Evolutionary conservation across 208 protist species (phyloP).

Genomic region (Acanthamoeba culbertsoni): DNA sequence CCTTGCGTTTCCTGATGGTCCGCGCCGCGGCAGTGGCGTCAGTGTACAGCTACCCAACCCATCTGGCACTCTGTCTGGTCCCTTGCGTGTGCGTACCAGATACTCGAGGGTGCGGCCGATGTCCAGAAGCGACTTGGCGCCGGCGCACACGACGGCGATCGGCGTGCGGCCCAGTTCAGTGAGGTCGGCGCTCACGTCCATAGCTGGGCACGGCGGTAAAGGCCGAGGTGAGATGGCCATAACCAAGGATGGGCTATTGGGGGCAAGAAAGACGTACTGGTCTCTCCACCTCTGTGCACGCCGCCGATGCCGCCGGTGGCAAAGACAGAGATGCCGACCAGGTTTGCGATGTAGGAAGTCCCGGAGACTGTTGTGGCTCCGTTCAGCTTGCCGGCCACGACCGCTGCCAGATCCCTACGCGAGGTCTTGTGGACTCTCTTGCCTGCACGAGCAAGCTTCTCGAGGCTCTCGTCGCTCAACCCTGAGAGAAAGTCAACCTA

Average conservation of each 20-base stretch:
- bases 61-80: not conserved
- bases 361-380: conserved; percentile 89
- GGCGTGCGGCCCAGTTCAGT: conserved; percentile 84
- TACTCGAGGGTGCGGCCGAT: conserved; percentile 88
- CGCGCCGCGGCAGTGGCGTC: too few species aligned
- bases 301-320: conserved; percentile 92
- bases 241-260: not conserved
- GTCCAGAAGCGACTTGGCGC: conserved; percentile 91
- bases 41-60: too few species aligned
- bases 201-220: not conserved
- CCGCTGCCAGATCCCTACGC: conserved; percentile 83
- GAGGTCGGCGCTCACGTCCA: conserved; percentile 90
- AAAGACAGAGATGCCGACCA: conserved; percentile 85
- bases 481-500: conserved; percentile 38
- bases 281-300: conserved; percentile 85
- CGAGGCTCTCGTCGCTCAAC: not conserved
- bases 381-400: conserved; percentile 68
- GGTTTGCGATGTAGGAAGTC: conserved; percentile 84
- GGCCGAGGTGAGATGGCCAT: not conserved
- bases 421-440: conserved; percentile 80
- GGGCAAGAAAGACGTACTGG: conserved; percentile 45
- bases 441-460: conserved; percentile 52
- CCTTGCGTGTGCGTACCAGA: conserved; percentile 79
- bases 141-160: conserved; percentile 87
- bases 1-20: conserved; percentile 71